These are phyloP conservation scores for Tolypocladium guangdongense DNA, from an alignment of 2,329 filamentous ascomycete genomes.

Conservation along the genomic window DNA sequence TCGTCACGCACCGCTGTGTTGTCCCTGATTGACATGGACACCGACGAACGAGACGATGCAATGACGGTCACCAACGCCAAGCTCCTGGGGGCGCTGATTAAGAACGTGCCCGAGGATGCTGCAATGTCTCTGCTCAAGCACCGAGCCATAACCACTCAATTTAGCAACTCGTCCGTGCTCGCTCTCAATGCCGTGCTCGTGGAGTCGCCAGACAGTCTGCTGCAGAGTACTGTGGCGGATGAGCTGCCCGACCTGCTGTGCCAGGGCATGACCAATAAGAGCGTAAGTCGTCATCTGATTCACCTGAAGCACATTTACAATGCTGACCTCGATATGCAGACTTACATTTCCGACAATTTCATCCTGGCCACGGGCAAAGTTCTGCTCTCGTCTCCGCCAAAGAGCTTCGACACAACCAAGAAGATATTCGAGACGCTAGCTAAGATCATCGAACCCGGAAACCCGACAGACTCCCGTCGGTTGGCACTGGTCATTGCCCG, in stretches of 20 bases:
- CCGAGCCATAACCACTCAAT: constrained; percentile 67
- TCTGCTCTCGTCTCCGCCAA: constrained; percentile 57
- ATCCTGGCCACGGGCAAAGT: constrained; percentile 89
- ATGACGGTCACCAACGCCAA: constrained; percentile 88
- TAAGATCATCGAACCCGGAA: constrained; percentile 63
- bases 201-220: constrained; percentile 63
- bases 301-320: neutral
- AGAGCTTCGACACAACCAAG: constrained; percentile 67
- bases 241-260: constrained; percentile 69
- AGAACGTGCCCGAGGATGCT: constrained; percentile 66
- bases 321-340: constrained; percentile 28
- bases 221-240: constrained; percentile 53
- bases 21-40: constrained; percentile 75
- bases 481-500: constrained; percentile 79
- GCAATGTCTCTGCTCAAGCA: constrained; percentile 51
- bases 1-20: constrained; percentile 77
- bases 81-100: constrained; percentile 79
- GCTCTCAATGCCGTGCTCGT: constrained; percentile 81
- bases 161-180: constrained; percentile 69
- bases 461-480: constrained; percentile 71
- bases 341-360: constrained; percentile 79
- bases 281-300: constrained; percentile 42
- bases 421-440: constrained; percentile 71
- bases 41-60: constrained; percentile 60
- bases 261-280: constrained; percentile 67